Evolutionary conservation across 2,329 filamentous ascomycete genomes (phyloP).

Genomic region (Cryphonectria japonica): DNA sequence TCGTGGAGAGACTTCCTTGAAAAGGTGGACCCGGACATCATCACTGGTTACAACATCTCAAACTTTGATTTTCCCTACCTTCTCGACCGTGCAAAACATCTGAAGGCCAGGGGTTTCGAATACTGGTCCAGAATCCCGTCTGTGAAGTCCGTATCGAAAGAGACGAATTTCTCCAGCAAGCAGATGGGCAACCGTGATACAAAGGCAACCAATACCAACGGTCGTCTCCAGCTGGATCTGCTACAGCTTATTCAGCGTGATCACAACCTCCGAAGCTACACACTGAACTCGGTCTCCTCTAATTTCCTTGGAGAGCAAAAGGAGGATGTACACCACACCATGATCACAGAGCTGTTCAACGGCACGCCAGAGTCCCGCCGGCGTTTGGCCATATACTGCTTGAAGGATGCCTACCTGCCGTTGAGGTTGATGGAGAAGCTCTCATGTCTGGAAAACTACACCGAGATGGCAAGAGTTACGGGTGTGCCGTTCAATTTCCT

Average conservation of each 20-base stretch:
- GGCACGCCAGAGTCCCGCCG: conserved; percentile 91
- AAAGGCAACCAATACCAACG: conserved; percentile 92
- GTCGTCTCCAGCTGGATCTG: conserved; percentile 87
- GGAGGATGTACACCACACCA: conserved; percentile 97
- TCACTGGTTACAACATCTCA: conserved; percentile 97
- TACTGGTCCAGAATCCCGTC: conserved; percentile 83
- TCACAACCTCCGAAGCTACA: conserved; percentile 94
- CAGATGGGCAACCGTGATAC: conserved; percentile 97
- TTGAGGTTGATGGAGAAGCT: conserved; percentile 96
- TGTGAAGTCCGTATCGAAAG: conserved; percentile 71
- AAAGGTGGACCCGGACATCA: conserved; percentile 91
- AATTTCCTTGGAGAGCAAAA: conserved; percentile 97
- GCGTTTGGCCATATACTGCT: conserved; percentile 89
- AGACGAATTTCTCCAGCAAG: conserved; percentile 92
- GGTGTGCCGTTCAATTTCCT: conserved; percentile 97
- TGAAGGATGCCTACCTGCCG: conserved; percentile 96
- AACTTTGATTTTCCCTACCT: conserved; percentile 99
- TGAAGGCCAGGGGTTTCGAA: conserved; percentile 80
- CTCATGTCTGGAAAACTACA: conserved; percentile 98
- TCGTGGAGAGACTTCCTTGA: conserved; percentile 90
- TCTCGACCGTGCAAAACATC: conserved; percentile 80
- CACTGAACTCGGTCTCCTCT: conserved; percentile 91
- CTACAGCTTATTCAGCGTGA: conserved; percentile 95
- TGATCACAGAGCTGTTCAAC: conserved; percentile 98
- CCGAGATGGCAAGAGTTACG: conserved; percentile 99